Base-by-base conservation (phyloP, 2,329 filamentous ascomycete species). In the Aureobasidium sp. region DNA sequence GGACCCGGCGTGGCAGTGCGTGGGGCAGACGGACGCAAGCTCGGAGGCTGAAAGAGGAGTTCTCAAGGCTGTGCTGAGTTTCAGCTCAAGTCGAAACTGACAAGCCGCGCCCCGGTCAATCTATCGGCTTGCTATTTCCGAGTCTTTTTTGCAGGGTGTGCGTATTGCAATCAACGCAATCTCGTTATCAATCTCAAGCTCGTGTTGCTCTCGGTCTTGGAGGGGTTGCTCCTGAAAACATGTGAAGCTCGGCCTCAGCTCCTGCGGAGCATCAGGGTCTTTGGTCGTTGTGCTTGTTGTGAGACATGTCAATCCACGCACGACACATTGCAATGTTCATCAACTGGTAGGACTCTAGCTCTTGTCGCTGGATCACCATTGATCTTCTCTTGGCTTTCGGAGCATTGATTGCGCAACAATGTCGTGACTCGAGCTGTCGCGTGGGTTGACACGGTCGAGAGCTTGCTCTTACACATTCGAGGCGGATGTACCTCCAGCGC, bases 1-100 rank as follows among this genome's bases (percentile, higher is more conserved):
- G 41, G 55, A 29, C 31, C 55, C 42, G 55, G 41, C 41, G 55
- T 58, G 55, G 55, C 55, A 58, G 55, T 58, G 55, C 55, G 55
- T 58, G 55, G 55, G 55, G 55, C 55, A 37, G 41, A 15, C 11
- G 14, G 34, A 36, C 29, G 29, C 29, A 53, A 53, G 49, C 49
- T 53, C 36, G 34, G 49, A 45, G 27, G 49, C 49, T 52, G 31
- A 27, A 11, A 34, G 29, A 37, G 34, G 49, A 29, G 41, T n/a
- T n/a, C 39, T 34, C 27, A 15, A 44, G 55, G 55, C 55, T 58
- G 55, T 58, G 55, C 55, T n/a, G 41, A 58, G 41, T 58, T 58
- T 58, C 55, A 58, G 25, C 45, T 48, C 7, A 17, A 14, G 22
- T 29, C n/a, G 45, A 48, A 31, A 48, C 45, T 29, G 12, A 31